Base-by-base conservation (phyloP, 805 yeast species). In the Blastobotrys muscicola region DNA sequence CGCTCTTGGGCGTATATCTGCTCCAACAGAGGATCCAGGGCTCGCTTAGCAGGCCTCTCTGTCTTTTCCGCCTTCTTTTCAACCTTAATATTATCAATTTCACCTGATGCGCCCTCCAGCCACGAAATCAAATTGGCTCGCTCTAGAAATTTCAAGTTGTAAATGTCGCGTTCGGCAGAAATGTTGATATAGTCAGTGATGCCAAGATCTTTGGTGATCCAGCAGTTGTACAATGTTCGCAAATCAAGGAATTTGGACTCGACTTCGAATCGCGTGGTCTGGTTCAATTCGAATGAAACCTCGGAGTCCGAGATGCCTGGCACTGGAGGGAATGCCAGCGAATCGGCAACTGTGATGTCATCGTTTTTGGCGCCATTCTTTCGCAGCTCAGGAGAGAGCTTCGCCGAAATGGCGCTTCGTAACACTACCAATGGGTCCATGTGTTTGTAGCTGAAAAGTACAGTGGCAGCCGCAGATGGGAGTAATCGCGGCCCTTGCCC, bases 81-180 rank as follows among this genome's bases (percentile, higher is more conserved):
- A 12, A 43, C 29, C 14, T 42, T 32, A 30, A 80, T 63, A 57
- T 72, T 80, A 43, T 76, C 74, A 49, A 85, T 78, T 16, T 72
- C 68, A 33, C 71, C 76, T 2, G 78, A 68, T 14, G 76, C 70
- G 3, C 95, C 95, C 47, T 72, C 74, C 41, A 90, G 70, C 87
- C 92, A 89, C 29, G 85, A 74, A 43, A 82, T 71, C 48, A 90
- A 71, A 58, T 90, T 95, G 7, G 86, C 80, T 63, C 94, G 79
- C 54, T 86, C 94, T 58, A 85, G 64, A 57, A 90, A 89, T 45
- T 85, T 78, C 58, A 90, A 74, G 49, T 85, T 85, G 2, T 77
- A 70, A 30, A 90, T 71, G 2, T 75, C 71, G 33, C 72, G 66
- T 40, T 71, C 72, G 54, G 77, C 81, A 50, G 95, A 85, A 33